These are phyloP conservation scores for Pichia paraexigua DNA, from an alignment of 805 yeast species.

Conservation along the genomic window DNA sequence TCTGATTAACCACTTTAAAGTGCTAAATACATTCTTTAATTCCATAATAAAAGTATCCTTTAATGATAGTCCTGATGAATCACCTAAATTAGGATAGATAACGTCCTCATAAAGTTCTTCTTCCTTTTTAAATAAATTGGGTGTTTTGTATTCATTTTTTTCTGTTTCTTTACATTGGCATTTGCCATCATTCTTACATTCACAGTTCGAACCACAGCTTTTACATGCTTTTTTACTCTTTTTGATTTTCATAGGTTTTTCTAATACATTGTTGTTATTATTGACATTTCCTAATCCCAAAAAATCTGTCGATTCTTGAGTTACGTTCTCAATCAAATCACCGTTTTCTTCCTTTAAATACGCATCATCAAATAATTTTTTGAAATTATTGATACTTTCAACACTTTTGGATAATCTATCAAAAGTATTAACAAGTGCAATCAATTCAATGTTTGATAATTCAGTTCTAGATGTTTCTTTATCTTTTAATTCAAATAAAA, in stretches of 20 bases:
- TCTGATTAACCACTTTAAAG: slow-evolving; percentile 51
- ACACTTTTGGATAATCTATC: slow-evolving; percentile 86
- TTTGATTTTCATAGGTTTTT: background rate
- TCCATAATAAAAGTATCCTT: slow-evolving; percentile 19
- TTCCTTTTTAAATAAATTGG: slow-evolving; percentile 20
- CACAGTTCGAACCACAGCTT: background rate
- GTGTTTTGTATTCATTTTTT: slow-evolving; percentile 4
- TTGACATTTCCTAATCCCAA: background rate
- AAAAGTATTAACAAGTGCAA: slow-evolving; percentile 86
- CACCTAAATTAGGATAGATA: slow-evolving; percentile 14
- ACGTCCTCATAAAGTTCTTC: slow-evolving; percentile 19
- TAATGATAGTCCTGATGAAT: slow-evolving; percentile 7
- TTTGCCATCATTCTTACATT: background rate
- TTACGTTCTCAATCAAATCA: background rate
- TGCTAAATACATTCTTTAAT: slow-evolving; percentile 35
- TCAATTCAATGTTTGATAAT: slow-evolving; percentile 67
- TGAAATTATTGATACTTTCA: slow-evolving; percentile 65
- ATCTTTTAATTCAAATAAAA: slow-evolving; percentile 68
- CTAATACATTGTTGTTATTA: background rate
- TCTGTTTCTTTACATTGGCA: background rate
- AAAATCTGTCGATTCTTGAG: background rate
- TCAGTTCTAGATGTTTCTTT: slow-evolving; percentile 34
- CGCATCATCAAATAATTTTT: slow-evolving; percentile 38
- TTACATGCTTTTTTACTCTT: background rate
- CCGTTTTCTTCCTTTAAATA: slow-evolving; percentile 23